Evolutionary conservation across 2,329 filamentous ascomycete species (phyloP), one percentile per base, ranked within the genome.

Genomic region (Ceratocystiopsis brevicomis): DNA sequence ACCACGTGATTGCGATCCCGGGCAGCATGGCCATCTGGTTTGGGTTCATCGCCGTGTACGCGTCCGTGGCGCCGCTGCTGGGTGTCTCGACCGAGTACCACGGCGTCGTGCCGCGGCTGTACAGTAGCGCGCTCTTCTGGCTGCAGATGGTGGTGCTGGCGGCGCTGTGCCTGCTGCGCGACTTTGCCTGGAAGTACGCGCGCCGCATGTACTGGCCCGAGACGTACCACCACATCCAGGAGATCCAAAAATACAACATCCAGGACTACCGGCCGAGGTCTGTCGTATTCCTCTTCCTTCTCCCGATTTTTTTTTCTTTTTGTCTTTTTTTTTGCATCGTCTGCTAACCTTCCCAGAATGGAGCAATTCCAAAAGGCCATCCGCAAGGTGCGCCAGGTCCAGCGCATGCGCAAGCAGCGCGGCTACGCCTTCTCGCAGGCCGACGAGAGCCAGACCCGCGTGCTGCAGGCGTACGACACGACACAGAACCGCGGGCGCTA

Each of bases 301-400:
- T 42, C 41, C 41, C 6, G 21, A 16, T 14, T 18, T n/a, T 14
- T 34, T 14, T 45, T 4, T 16, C 10, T 38, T 36, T 38, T 35
- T 44, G 11, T 18, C 12, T 14, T 34, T 14, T 45, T 6, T 16
- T 10, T 38, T 36, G 25, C 21, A 18, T n/a, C 42, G 19, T 21
- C 19, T 38, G 17, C 37, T 39, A n/a, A 21, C 9, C 13, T 3
- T 21, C 48, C 25, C 49, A 88, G 83, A 56, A 98, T 98, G 90
- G 90, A 98, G 57, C 90, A 98, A 63, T 98, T 98, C 69, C 90
- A 98, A 64, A 98, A 98, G 64, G 90, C 90, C 18, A 96, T 98
- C 56, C 81, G 90, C 55, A 98, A 98, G 65, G 90, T 98, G 43
- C 77, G 90, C 42, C 90, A 98, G 62, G 90, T 96, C 37, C 90